phyloP scores from a whole-genome alignment of 1,284 basidiomycete species.

The Nidula niveotomentosa region DNA sequence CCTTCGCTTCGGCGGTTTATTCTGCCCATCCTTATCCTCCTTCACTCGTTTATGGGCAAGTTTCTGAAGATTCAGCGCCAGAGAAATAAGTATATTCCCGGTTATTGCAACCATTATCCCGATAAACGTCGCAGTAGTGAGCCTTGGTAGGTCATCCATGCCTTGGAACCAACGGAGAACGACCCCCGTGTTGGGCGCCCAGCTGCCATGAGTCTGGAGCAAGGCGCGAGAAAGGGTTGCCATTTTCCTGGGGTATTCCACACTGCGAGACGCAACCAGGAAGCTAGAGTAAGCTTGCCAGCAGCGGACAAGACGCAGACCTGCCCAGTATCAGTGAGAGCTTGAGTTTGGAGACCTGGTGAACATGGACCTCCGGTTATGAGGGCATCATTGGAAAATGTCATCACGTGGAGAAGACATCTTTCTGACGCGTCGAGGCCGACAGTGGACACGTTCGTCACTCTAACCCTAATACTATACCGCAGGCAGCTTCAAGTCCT shows the following conservation, averaged over 20 bases:
- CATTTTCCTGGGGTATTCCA: too few relatives aligned
- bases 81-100: constrained; percentile 88
- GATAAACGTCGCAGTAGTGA: constrained; percentile 63
- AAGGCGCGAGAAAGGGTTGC: too few relatives aligned
- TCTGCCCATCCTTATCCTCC: constrained; percentile 21
- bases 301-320: too few relatives aligned
- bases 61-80: constrained; percentile 91
- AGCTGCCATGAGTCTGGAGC: too few relatives aligned
- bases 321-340: too few relatives aligned
- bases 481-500: too few relatives aligned
- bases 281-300: too few relatives aligned
- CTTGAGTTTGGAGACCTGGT: too few relatives aligned
- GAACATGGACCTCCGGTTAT: not conserved
- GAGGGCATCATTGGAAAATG: not conserved
- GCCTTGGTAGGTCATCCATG: constrained; percentile 49
- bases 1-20: constrained; percentile 4
- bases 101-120: constrained; percentile 84
- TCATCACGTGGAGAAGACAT: constrained; percentile 2
- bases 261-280: too few relatives aligned
- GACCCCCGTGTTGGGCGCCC: too few relatives aligned
- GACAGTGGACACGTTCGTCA: not conserved
- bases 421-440: not conserved
- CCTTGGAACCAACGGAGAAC: constrained; percentile 5
- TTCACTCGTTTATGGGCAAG: constrained; percentile 83
- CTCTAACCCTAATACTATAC: too few relatives aligned